A percentile compares a stretch with the other conserved stretches of the same genome.
Conservation (phyloP, 1,284 basidiomycete species). For the Kwoniella shivajii region DNA sequence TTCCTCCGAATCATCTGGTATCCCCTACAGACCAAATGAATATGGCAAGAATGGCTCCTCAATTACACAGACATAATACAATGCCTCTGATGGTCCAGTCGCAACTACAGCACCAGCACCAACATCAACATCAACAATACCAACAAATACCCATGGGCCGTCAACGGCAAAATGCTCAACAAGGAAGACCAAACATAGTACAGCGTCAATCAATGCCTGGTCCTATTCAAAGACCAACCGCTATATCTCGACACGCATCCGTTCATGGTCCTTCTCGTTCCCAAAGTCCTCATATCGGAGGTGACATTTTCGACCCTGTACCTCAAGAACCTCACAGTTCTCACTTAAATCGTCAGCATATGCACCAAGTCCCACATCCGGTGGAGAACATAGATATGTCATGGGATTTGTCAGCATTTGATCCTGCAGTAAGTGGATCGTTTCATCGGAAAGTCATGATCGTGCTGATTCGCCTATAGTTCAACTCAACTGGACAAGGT, state of each 20-base stretch:
- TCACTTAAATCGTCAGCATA: slow-evolving; percentile 19
- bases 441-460: not conserved
- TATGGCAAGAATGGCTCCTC: slow-evolving; percentile 17
- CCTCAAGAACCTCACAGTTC: slow-evolving; percentile 15
- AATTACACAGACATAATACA: slow-evolving; percentile 20
- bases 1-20: slow-evolving; percentile 15
- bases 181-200: slow-evolving; percentile 19
- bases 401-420: slow-evolving; percentile 19
- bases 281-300: slow-evolving; percentile 38
- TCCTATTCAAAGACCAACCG: slow-evolving; percentile 15
- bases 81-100: slow-evolving; percentile 15
- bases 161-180: slow-evolving; percentile 10
- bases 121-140: too few species aligned
- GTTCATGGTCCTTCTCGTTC: slow-evolving; percentile 26
- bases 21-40: slow-evolving; percentile 31
- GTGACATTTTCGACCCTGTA: slow-evolving; percentile 39
- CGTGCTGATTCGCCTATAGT: slow-evolving; percentile 8
- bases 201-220: slow-evolving; percentile 28
- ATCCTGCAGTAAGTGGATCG: slow-evolving; percentile 13
- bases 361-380: slow-evolving; percentile 11
- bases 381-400: slow-evolving; percentile 15
- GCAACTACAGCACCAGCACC: slow-evolving; percentile 13
- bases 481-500: slow-evolving; percentile 25
- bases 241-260: slow-evolving; percentile 33
- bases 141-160: slow-evolving; percentile 8